Evolutionary conservation across 352 stramenopile species (phyloP).

Genomic region (Blastocystis sp.): DNA sequence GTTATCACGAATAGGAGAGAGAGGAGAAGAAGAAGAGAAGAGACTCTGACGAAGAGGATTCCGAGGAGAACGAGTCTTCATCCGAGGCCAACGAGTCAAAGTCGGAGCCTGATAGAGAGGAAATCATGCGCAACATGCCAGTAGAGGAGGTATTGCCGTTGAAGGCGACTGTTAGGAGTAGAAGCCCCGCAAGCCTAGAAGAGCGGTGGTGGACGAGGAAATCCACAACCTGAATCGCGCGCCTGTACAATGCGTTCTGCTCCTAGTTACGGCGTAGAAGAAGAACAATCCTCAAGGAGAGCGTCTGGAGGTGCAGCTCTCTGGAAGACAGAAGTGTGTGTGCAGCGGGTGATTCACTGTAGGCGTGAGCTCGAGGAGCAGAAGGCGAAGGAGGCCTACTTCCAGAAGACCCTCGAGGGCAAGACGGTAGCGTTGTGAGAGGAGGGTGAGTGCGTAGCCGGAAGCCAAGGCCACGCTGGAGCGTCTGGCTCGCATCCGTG

Average conservation of each 20-base stretch:
- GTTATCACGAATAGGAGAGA: constrained; percentile 37
- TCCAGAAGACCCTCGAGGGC: constrained; percentile 55
- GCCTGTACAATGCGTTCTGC: background rate
- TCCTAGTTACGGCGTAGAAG: background rate
- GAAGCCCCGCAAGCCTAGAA: background rate
- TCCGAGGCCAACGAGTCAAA: constrained; percentile 54
- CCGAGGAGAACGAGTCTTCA: background rate
- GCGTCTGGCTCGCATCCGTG: constrained; percentile 43
- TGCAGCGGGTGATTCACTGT: background rate
- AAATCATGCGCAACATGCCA: background rate
- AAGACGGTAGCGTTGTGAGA: constrained; percentile 6
- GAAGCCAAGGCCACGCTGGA: constrained; percentile 62
- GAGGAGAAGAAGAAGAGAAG: constrained; percentile 37
- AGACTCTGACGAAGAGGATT: constrained; percentile 2
- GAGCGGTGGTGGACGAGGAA: background rate
- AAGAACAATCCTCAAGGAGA: background rate
- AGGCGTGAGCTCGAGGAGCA: constrained; percentile 59
- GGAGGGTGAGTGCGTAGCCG: background rate
- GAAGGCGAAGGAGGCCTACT: constrained; percentile 50
- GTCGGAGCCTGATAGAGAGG: constrained; percentile 12
- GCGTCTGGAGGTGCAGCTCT: constrained; percentile 38
- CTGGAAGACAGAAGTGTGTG: constrained; percentile 53
- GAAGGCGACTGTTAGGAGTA: background rate
- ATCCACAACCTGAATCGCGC: constrained; percentile 40
- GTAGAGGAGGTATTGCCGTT: constrained; percentile 9